A percentile compares a stretch with the other conserved stretches of the same genome.
phyloP scores from a whole-genome alignment of 2,329 filamentous ascomycete species.

The Penicillium paneum region DNA sequence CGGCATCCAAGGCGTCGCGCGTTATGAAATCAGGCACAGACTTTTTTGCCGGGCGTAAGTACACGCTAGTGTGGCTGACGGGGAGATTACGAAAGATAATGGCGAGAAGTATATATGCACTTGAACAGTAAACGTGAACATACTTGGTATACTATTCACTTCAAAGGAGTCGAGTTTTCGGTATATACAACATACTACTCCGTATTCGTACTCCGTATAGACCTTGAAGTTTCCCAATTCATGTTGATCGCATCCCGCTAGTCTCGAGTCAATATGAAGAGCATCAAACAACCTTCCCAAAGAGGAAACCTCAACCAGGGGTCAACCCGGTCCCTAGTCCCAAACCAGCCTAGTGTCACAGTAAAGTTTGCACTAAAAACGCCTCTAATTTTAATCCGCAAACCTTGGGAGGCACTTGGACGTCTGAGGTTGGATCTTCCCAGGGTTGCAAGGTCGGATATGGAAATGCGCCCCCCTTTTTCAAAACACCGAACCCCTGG shows the following conservation, averaged over 20 bases:
- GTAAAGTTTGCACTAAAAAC: not conserved
- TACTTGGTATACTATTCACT: not conserved
- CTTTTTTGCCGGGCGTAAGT: not conserved
- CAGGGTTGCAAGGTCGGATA: not conserved
- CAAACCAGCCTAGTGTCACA: not conserved
- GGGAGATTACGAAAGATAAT: conserved; percentile 3
- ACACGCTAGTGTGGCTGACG: not conserved
- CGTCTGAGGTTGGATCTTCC: not conserved
- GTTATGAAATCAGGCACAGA: not conserved
- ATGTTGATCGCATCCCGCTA: conserved; percentile 8
- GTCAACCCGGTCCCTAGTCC: conserved; percentile 5
- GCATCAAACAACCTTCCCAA: conserved; percentile 7
- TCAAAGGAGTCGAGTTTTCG: not conserved
- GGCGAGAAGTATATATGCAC: not conserved
- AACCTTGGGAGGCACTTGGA: not conserved
- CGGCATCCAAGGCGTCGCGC: not conserved
- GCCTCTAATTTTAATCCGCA: not conserved
- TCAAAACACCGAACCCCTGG: conserved; percentile 14
- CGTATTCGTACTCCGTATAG: not conserved
- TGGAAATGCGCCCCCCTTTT: not conserved
- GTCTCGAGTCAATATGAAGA: conserved; percentile 3
- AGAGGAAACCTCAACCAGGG: conserved; percentile 2
- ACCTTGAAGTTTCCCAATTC: not conserved
- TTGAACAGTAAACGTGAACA: no score
- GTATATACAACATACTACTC: no score